These are phyloP conservation scores for Neurospora tetraspora DNA, from an alignment of 495 filamentous ascomycete genomes.

Conservation along the genomic window DNA sequence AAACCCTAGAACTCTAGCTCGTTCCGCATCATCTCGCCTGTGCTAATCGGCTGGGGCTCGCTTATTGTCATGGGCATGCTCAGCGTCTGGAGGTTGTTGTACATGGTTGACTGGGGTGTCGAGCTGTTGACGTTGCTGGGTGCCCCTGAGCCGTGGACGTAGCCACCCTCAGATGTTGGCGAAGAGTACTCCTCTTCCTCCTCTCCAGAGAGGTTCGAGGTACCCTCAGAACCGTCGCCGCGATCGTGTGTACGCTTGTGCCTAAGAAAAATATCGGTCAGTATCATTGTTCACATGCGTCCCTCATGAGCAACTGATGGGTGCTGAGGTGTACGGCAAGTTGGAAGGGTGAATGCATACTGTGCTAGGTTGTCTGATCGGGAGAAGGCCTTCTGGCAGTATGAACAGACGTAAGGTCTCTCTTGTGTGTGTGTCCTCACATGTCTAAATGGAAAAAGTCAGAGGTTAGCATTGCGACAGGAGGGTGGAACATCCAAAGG, in stretches of 20 bases:
- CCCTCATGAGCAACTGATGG: slow-evolving; percentile 8
- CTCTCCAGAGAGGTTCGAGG: slow-evolving; percentile 57
- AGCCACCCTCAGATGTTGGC: slow-evolving; percentile 50
- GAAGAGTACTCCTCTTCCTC: slow-evolving; percentile 66
- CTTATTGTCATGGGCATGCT: slow-evolving; percentile 51
- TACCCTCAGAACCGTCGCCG: slow-evolving; percentile 58
- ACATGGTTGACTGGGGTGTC: slow-evolving; percentile 23
- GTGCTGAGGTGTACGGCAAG: slow-evolving; percentile 9
- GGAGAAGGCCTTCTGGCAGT: slow-evolving; percentile 98
- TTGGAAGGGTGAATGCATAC: slow-evolving; percentile 46
- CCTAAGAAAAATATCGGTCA: slow-evolving; percentile 34
- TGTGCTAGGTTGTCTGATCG: slow-evolving; percentile 97
- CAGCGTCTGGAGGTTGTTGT: slow-evolving; percentile 41
- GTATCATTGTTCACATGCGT: slow-evolving; percentile 12
- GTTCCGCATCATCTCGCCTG: slow-evolving; percentile 29
- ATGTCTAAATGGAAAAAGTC: slow-evolving; percentile 57
- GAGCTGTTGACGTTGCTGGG: slow-evolving; percentile 26
- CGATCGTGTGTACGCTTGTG: slow-evolving; percentile 94
- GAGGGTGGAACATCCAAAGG: slow-evolving; percentile 32
- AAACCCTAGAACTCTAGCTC: slow-evolving; percentile 22
- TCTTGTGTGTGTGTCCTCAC: slow-evolving; percentile 99
- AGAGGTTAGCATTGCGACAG: slow-evolving; percentile 42
- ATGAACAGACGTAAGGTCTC: slow-evolving; percentile 90
- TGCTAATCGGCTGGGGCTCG: slow-evolving; percentile 35
- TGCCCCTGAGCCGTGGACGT: slow-evolving; percentile 35